These are phyloP conservation scores for Acanthamoeba triangularis DNA, from an alignment of 208 protist genomes.

Conservation along the genomic window DNA sequence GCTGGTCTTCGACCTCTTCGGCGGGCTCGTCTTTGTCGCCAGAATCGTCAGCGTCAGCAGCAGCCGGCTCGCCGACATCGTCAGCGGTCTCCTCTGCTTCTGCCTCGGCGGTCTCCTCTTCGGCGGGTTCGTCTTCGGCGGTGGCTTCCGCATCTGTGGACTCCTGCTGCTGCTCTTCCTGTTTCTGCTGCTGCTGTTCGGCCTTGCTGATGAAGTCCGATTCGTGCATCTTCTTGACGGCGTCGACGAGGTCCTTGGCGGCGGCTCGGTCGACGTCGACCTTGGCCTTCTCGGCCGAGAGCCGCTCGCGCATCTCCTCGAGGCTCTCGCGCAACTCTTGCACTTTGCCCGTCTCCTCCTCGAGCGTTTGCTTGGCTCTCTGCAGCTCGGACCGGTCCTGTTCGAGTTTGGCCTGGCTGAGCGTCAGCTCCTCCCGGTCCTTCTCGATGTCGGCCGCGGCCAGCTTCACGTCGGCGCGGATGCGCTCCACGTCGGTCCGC, in stretches of 20 bases:
- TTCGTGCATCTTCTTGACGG: not conserved
- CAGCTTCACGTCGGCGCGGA: not conserved
- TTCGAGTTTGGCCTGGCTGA: not conserved
- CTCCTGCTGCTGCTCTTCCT: too few species aligned
- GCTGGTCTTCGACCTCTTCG: too few species aligned
- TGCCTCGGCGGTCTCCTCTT: too few species aligned
- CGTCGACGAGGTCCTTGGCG: not conserved
- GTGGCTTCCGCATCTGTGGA: too few species aligned
- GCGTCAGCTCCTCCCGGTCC: not conserved
- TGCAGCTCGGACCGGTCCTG: not conserved
- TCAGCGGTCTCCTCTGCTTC: too few species aligned
- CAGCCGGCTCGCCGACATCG: too few species aligned
- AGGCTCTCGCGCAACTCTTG: not conserved
- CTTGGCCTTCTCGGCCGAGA: not conserved
- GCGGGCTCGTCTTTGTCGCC: too few species aligned
- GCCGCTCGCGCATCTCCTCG: not conserved
- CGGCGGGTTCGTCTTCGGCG: too few species aligned
- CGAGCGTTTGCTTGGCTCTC: not conserved
- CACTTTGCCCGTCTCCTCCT: not conserved
- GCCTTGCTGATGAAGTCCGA: not conserved
- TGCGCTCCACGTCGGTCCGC: not conserved
- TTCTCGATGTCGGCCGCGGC: not conserved
- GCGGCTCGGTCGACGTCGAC: not conserved
- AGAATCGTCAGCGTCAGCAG: too few species aligned
- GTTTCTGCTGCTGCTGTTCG: too few species aligned